Base-by-base conservation (phyloP, 2,329 filamentous ascomycete genomes). In the Microsporum audouinii region DNA sequence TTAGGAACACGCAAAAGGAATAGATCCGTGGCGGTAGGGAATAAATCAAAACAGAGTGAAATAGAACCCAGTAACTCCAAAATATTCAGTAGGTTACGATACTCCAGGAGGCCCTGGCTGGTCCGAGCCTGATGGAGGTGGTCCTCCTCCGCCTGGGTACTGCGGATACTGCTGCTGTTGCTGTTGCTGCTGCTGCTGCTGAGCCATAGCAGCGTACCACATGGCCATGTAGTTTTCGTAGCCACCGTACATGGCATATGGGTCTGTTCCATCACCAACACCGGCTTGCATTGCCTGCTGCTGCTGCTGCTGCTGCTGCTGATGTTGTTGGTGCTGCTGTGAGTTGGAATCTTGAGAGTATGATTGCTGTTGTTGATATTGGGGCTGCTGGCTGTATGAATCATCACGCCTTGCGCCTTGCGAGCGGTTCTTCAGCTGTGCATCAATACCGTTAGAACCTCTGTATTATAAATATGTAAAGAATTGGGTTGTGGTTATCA, bases 241-340 rank as follows among this genome's bases (percentile, higher is more conserved):
- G 63, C 89, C 89, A 66, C 89, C 89, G 75, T 91, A 94, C 61
- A 85, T 80, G 61, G 89, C 89, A 74, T 94, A 94, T 0, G 86
- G 86, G 69, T 89, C 88, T 61, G 79, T 78, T 57, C 72, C 76
- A 34, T 78, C 79, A 64, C 80, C 78, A 63, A 76, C 60, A 38
- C 36, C 57, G 60, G 72, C 72, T 77, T 62, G 78, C 74, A 70
- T 80, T 81, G 68, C 83, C 80, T 51, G 71, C 78, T 79, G 66
- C 83, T 82, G 65, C 78, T 79, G 66, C 83, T 82, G 65, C 72
- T 71, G 59, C 49, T 73, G 68, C 62, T 75, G 72, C 58, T 75
- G 69, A 47, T 70, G 66, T 62, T 43, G 71, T 78, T 75, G 72
- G 58, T 75, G 65, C 78, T 79, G 66, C 83, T 82, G 65, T 5